Evolutionary conservation across 106 monocot species (phyloP), one percentile per base, ranked within the genome.

Genomic region (Posidonia australis): DNA sequence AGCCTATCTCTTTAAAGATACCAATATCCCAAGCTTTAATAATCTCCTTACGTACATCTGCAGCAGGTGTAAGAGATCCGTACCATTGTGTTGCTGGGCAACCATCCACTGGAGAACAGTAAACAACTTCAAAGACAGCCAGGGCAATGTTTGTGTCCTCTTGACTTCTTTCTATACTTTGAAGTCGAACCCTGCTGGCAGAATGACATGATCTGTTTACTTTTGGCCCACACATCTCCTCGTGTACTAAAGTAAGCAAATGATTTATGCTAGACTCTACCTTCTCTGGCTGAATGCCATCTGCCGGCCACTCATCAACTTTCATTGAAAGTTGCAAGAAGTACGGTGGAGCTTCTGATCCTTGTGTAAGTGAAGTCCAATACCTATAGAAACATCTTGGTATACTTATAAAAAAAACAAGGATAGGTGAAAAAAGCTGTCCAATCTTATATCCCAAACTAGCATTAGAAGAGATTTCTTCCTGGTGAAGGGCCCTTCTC

Each of bases 221-320:
- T 28, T 75, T 80, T 17, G 71, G 58, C 48, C 77, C 68, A 70
- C 84, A 90, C 67, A 66, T 79, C 74, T 77, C 77, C 72, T 82
- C 76, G 75, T 96, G 89, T 63, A 67, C 75, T 42, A 66, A 44
- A 13, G 12, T 46, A 64, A 96, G 89, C 46, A 96, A 70, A 49
- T 82, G 67, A 65, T 96, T 96, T 42, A 96, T 80, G 67, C 46
- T 66, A 32, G 90, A 90, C 71, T 96, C 96, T 47, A 96, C 77
- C 24, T 71, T 79, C 70, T 90, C 87, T 53, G 96, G 96, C 53
- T 96, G 96, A 71, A 96, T 96, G 22, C 96, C 96, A 75, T 96
- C 87, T 10, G 80, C 84, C 67, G 96, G 90, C 96, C 96, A 90
- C 3, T 87, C 71, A 31, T 70, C 70, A 67, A 96, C 84, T 54